These are phyloP conservation scores for Zopfia rhizophila DNA, from an alignment of 2,329 filamentous ascomycete genomes.

Conservation along the genomic window DNA sequence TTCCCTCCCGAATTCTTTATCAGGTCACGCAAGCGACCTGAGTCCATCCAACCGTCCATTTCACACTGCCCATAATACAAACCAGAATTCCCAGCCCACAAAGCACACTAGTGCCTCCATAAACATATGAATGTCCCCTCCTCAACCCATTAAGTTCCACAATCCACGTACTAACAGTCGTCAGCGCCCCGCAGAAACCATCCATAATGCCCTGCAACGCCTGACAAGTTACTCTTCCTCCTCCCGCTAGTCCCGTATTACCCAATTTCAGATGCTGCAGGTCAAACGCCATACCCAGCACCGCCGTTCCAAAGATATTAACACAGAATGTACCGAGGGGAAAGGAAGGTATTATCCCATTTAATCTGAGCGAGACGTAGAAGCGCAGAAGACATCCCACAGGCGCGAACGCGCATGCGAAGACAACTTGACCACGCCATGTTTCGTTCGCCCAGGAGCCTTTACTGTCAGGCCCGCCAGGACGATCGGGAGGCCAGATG, in stretches of 20 bases:
- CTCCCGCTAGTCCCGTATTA: constrained; percentile 56
- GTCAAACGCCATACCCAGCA: constrained; percentile 82
- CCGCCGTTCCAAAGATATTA: constrained; percentile 79
- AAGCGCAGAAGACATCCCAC: constrained; percentile 80
- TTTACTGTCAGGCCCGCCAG: constrained; percentile 23
- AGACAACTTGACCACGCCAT: constrained; percentile 81
- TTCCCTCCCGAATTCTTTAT: too few species aligned
- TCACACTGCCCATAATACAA: constrained; percentile 77
- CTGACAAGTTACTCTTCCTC: constrained; percentile 55
- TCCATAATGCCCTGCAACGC: constrained; percentile 60
- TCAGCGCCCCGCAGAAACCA: constrained; percentile 60
- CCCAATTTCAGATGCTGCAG: constrained; percentile 72
- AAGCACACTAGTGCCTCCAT: constrained; percentile 70
- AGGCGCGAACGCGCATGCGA: constrained; percentile 84
- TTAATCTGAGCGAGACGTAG: constrained; percentile 77
- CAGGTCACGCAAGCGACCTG: constrained; percentile 42
- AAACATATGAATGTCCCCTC: constrained; percentile 71
- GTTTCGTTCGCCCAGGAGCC: constrained; percentile 57
- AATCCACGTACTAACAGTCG: constrained; percentile 62
- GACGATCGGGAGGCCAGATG: constrained; percentile 73
- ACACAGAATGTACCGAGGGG: constrained; percentile 87
- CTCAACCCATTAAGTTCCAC: constrained; percentile 53
- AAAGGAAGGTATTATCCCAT: constrained; percentile 72
- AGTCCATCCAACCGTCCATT: constrained; percentile 69
- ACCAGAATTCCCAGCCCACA: constrained; percentile 70